phyloP scores from a whole-genome alignment of 1,284 basidiomycete species.

The Tilletia walkeri region DNA sequence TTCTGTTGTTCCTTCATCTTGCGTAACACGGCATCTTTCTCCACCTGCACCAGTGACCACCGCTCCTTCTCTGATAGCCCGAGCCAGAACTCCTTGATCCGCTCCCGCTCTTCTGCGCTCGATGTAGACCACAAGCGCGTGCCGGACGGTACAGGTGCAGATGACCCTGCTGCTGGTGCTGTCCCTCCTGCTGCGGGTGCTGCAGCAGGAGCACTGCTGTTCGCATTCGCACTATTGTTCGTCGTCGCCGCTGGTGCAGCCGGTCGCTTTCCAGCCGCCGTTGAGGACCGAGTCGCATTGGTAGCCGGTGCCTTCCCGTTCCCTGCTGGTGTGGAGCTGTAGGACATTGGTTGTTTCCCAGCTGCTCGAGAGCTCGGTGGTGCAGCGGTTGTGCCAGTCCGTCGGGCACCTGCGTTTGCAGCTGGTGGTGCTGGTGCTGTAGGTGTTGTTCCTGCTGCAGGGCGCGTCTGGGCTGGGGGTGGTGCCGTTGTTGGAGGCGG shows the following conservation, averaged over 20 bases:
- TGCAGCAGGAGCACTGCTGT: slow-evolving; percentile 8
- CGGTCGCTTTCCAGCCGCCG: slow-evolving; percentile 59
- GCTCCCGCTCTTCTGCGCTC: slow-evolving; percentile 83
- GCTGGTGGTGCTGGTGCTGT: slow-evolving; percentile 35
- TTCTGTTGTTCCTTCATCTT: slow-evolving; percentile 99
- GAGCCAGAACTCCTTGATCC: slow-evolving; percentile 97
- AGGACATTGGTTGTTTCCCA: slow-evolving; percentile 71
- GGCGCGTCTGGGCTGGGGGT: slow-evolving; percentile 34
- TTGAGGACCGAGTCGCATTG: slow-evolving; percentile 55
- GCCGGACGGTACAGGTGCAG: slow-evolving; percentile 18
- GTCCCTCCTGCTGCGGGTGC: background rate
- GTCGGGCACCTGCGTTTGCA: slow-evolving; percentile 25
- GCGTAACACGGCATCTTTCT: slow-evolving; percentile 91
- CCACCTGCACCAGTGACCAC: slow-evolving; percentile 84
- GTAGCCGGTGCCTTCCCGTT: slow-evolving; percentile 42
- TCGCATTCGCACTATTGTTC: slow-evolving; percentile 18
- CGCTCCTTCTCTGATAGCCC: slow-evolving; percentile 83
- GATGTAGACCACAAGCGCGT: slow-evolving; percentile 78
- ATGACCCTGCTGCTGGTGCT: slow-evolving; percentile 19
- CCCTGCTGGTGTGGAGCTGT: slow-evolving; percentile 30
- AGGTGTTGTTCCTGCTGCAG: slow-evolving; percentile 37
- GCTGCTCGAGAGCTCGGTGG: slow-evolving; percentile 68
- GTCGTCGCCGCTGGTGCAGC: slow-evolving; percentile 28
- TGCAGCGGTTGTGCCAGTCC: slow-evolving; percentile 21
- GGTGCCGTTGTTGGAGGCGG: slow-evolving; percentile 52